These are phyloP conservation scores for Ophiostoma ulmi DNA, from an alignment of 2,329 filamentous ascomycete species.

Conservation along the genomic window DNA sequence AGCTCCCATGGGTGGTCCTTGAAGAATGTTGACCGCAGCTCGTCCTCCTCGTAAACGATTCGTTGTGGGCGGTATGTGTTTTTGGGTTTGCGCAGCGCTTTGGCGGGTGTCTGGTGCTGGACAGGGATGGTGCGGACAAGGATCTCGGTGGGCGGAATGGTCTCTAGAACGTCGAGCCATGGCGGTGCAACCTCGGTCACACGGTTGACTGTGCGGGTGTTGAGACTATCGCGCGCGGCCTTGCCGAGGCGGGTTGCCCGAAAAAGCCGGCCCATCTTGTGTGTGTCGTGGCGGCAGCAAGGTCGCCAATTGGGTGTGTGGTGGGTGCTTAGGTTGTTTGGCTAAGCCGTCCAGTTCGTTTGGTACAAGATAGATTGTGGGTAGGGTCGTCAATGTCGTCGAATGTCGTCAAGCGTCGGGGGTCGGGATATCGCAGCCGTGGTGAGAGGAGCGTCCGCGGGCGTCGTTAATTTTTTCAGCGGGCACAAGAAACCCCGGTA, in stretches of 20 bases:
- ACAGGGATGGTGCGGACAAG: conserved; percentile 50
- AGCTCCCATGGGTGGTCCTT: conserved; percentile 96
- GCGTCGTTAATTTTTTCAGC: conserved; percentile 30
- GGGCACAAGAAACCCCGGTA: conserved; percentile 1
- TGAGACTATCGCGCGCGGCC: conserved; percentile 36
- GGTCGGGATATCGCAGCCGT: conserved; percentile 3
- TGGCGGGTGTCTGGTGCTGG: conserved; percentile 40
- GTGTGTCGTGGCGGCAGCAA: not conserved
- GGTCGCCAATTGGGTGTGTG: conserved; percentile 10
- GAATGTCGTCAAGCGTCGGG: not conserved
- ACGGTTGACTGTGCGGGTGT: conserved; percentile 33
- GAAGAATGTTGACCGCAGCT: conserved; percentile 75
- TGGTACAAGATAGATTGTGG: not conserved
- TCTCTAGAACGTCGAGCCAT: conserved; percentile 50
- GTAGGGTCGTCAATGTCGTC: not conserved
- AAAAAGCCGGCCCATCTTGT: conserved; percentile 27
- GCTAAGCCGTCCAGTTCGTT: not conserved
- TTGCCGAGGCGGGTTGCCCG: conserved; percentile 43
- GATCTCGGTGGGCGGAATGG: conserved; percentile 55
- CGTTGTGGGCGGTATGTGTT: conserved; percentile 74
- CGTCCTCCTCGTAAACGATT: conserved; percentile 78
- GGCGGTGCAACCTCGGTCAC: conserved; percentile 36
- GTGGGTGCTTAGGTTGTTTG: not conserved
- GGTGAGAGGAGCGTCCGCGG: not conserved
- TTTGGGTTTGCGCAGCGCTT: conserved; percentile 60